These are phyloP conservation scores for Fusarium transvaalense DNA, from an alignment of 2,329 filamentous ascomycete genomes.

Conservation along the genomic window DNA sequence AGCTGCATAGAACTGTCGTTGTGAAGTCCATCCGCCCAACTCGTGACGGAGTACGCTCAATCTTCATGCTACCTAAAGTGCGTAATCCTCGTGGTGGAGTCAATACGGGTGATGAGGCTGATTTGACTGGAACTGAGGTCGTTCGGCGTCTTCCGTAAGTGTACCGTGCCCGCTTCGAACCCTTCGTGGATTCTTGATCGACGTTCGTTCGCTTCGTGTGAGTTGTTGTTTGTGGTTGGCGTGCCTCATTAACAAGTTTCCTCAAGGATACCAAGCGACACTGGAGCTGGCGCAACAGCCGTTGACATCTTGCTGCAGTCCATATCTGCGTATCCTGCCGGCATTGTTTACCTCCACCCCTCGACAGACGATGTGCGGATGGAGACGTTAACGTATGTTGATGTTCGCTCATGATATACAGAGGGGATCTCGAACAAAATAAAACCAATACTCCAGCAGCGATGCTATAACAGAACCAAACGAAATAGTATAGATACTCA, in stretches of 20 bases:
- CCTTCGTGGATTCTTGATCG: conserved; percentile 9
- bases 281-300: conserved; percentile 61
- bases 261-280: conserved; percentile 58
- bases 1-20: conserved; percentile 48
- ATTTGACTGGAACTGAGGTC: conserved; percentile 9
- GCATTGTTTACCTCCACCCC: conserved; percentile 1
- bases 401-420: conserved; percentile 23
- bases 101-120: background rate
- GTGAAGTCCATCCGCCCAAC: conserved; percentile 48
- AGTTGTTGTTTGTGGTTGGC: conserved; percentile 10
- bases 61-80: conserved; percentile 50
- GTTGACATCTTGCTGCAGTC: conserved; percentile 62
- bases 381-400: conserved; percentile 11
- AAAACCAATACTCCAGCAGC: background rate
- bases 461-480: background rate
- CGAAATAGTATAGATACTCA: background rate
- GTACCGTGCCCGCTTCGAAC: conserved; percentile 48
- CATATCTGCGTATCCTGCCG: conserved; percentile 53
- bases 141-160: conserved; percentile 49
- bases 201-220: conserved; percentile 42
- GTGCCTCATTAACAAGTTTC: conserved; percentile 49
- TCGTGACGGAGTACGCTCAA: conserved; percentile 43
- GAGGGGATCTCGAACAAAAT: background rate
- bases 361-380: conserved; percentile 34
- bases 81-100: conserved; percentile 50